Base-by-base conservation (phyloP, 345 rosid genomes). In the Durio zibethinus region DNA sequence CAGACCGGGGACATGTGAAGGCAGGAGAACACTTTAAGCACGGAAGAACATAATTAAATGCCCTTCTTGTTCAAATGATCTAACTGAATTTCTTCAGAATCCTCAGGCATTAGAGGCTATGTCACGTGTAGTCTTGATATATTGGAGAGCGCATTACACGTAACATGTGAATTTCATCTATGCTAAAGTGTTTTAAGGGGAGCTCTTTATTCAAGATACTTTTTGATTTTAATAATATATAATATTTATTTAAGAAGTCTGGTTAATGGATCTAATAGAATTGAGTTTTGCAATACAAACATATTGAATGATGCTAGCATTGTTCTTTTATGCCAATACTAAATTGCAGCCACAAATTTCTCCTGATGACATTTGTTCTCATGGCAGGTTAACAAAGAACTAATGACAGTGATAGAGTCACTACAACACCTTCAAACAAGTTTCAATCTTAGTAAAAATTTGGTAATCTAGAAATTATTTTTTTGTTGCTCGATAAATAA, bases 311-410 rank as follows among this genome's bases (percentile, higher is more conserved):
- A 57, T 23, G 31, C 62, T 10, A 21, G 31, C 42, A 42, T n/a
- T n/a, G n/a, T n/a, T n/a, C n/a, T n/a, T n/a, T n/a, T n/a, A n/a
- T n/a, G n/a, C n/a, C 12, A 38, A 35, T 38, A 54, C 15, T 16
- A 68, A 57, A n/a, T 68, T 42, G 27, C 47, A 11, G 18, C 33
- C 10, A 23, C 12, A 1, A 68, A 68, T 38, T 42, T 65, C 7
- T 12, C 21, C 33, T 64, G 45, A 42, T 68, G 1, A 4, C 38
- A 52, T 20, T 6, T 73, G 35, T n/a, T 45, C 38, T 45, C 11
- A 15, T 80, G 60, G 75, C 86, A 93, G 97, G 92, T 93, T 40
- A 93, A 93, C 71, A 76, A 88, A 40, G 93, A 93, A 23, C 36
- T 93, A 42, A 87, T 85, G 92, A 80, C 74, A 21, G 81, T 87